Conservation (phyloP, 352 stramenopile genomes). For the Globisporangium cederbergense region DNA sequence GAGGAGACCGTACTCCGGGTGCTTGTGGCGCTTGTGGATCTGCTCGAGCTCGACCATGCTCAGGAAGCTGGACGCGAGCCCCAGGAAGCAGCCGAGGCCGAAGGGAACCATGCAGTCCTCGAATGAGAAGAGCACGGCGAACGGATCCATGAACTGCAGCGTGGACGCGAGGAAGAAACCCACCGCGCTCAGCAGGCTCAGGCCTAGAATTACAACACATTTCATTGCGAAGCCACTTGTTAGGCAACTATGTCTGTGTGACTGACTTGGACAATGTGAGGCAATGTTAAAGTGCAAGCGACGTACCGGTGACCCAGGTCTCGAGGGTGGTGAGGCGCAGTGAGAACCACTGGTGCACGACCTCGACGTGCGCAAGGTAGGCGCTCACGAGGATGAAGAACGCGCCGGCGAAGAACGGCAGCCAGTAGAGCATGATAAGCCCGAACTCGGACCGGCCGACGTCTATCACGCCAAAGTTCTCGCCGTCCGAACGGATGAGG, state of each 20-base stretch:
- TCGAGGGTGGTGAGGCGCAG: constrained; percentile 63
- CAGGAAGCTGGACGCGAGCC: constrained; percentile 58
- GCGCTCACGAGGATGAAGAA: constrained; percentile 72
- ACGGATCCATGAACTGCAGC: constrained; percentile 82
- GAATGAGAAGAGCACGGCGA: constrained; percentile 75
- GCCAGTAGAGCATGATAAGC: constrained; percentile 78
- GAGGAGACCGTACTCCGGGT: constrained; percentile 78
- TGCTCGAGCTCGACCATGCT: constrained; percentile 72
- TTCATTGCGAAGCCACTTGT: neutral
- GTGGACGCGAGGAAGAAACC: constrained; percentile 80
- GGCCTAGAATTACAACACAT: constrained; percentile 24
- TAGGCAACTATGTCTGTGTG: too few species aligned
- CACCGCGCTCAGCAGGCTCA: constrained; percentile 55
- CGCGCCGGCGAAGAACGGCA: constrained; percentile 78
- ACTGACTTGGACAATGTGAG: neutral
- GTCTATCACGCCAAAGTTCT: constrained; percentile 77
- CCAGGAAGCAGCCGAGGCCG: constrained; percentile 60
- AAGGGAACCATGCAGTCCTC: constrained; percentile 69
- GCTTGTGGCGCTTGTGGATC: constrained; percentile 79
- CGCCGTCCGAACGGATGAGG: constrained; percentile 41
- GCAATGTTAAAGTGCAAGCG: neutral
- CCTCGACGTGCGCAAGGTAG: constrained; percentile 80
- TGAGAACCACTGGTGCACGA: constrained; percentile 82
- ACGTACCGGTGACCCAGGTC: constrained; percentile 39
- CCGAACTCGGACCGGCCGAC: constrained; percentile 56